phyloP scores from a whole-genome alignment of 1,139 yeast genomes.

The Meyerozyma sp. region DNA sequence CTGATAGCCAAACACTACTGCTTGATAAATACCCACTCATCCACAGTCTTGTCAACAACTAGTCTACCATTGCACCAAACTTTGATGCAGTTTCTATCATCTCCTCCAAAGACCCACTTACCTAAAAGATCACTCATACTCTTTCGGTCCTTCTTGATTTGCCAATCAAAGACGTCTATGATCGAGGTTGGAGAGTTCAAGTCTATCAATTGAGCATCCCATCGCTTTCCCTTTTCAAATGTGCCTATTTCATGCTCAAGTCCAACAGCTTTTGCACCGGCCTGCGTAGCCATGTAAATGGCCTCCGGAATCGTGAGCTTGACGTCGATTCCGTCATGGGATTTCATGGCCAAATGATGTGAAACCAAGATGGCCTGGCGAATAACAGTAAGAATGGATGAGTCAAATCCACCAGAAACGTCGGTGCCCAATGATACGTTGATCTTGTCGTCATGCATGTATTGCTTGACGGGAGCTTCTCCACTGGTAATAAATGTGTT shows the following conservation, averaged over 20 bases:
- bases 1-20: no score
- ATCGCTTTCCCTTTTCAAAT: slow-evolving; percentile 70
- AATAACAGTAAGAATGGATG: slow-evolving; percentile 70
- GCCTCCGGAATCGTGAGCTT: slow-evolving; percentile 68
- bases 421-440: slow-evolving; percentile 90
- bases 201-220: slow-evolving; percentile 80
- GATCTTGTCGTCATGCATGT: slow-evolving; percentile 59
- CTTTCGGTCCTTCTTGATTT: slow-evolving; percentile 15
- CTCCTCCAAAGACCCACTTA: slow-evolving; percentile 95
- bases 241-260: slow-evolving; percentile 58
- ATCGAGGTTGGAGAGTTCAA: slow-evolving; percentile 46
- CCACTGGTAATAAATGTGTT: slow-evolving; percentile 89
- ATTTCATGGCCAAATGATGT: slow-evolving; percentile 72
- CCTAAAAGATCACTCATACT: slow-evolving; percentile 56
- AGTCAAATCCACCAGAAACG: slow-evolving; percentile 86
- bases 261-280: slow-evolving; percentile 81
- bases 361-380: slow-evolving; percentile 80
- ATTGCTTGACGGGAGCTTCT: slow-evolving; percentile 71
- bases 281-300: slow-evolving; percentile 76
- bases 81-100: slow-evolving; percentile 74
- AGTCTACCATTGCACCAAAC: slow-evolving; percentile 82
- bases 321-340: slow-evolving; percentile 20
- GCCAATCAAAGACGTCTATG: slow-evolving; percentile 77
- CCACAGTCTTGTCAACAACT: slow-evolving; percentile 39
- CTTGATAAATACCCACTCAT: background rate